Evolutionary conservation across 495 filamentous ascomycete species (phyloP), one percentile per base, ranked within the genome.

Genomic region (Aspergillus ellipticus): DNA sequence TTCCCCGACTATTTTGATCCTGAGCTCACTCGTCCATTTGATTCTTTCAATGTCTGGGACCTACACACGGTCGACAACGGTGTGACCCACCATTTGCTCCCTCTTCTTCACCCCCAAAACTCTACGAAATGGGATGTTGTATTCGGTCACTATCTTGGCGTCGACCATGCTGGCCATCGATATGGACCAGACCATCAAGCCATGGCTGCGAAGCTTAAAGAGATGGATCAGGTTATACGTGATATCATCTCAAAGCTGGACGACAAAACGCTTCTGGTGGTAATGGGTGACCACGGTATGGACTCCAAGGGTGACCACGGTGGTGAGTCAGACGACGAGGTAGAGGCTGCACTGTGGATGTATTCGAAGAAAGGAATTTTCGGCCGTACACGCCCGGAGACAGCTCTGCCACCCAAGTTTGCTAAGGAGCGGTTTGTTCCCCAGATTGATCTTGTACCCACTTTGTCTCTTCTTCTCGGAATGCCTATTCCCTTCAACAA

Each of bases 221-320:
- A 98, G 73, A 98, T 97, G 94, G 87, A 98, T 64, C 68, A 64
- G 4, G 82, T 96, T 35, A 77, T 97, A 56, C 79, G 84, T 21
- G 75, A 88, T 9, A 71, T 97, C 31, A 84, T 91, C 20, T 78
- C 81, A 3, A 75, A 76, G 8, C 69, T 97, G 11, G 93, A 96
- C 62, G 89, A 96, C 41, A 72, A 89, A 29, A 97, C 94, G 2
- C 73, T 98, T 24, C 74, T 98, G 45, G 86, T 98, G 15, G 89
- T 97, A 15, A 96, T 98, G 90, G 94, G 94, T 9, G 94, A 98
- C 68, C 94, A 98, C 69, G 94, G 94, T 8, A 98, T 98, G 94
- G 94, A 98, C 71, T 75, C 80, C 21, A 98, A 98, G 73, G 94
- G 94, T 6, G 94, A 98, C 63, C 94, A 98, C 64, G 94, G 94